phyloP scores from a whole-genome alignment of 2,329 filamentous ascomycete species.

The Ophiosphaerella herpotricha region DNA sequence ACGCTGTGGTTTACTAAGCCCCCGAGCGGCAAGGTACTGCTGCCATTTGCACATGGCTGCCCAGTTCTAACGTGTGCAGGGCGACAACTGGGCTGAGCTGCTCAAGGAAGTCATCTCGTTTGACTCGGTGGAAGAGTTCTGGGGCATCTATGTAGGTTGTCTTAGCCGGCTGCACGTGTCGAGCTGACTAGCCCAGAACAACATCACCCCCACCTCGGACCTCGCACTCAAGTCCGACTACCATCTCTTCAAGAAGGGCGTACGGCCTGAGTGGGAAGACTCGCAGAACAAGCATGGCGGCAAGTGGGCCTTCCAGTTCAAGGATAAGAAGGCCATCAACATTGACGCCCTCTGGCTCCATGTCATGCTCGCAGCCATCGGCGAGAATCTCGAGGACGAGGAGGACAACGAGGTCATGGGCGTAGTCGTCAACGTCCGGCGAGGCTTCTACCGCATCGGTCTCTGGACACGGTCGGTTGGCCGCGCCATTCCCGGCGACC shows the following conservation, averaged over 20 bases:
- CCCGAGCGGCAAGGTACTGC: conserved; percentile 82
- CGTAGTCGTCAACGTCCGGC: conserved; percentile 97
- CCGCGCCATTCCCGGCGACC: conserved; percentile 75
- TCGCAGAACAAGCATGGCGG: conserved; percentile 98
- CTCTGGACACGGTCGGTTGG: conserved; percentile 96
- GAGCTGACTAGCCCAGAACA: conserved; percentile 71
- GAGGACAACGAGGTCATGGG: conserved; percentile 98
- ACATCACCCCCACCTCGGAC: conserved; percentile 94
- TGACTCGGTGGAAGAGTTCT: conserved; percentile 98
- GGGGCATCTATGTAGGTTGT: conserved; percentile 91
- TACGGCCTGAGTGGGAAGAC: conserved; percentile 98
- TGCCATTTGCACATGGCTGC: not conserved
- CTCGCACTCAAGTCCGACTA: conserved; percentile 98
- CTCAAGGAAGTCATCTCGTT: conserved; percentile 99
- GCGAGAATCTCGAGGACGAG: conserved; percentile 95
- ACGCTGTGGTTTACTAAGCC: conserved; percentile 99
- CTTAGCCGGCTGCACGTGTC: not conserved
- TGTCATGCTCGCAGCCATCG: conserved; percentile 94
- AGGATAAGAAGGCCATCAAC: conserved; percentile 88
- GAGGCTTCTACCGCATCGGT: conserved; percentile 96
- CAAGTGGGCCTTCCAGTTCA: conserved; percentile 98
- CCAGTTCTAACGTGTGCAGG: conserved; percentile 57
- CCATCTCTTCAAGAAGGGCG: conserved; percentile 97
- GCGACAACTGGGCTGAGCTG: conserved; percentile 98
- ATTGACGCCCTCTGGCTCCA: conserved; percentile 97